A percentile compares a stretch with the other conserved stretches of the same genome.
phyloP scores from a whole-genome alignment of 2,329 filamentous ascomycete species.

The Calonectria honghensis region DNA sequence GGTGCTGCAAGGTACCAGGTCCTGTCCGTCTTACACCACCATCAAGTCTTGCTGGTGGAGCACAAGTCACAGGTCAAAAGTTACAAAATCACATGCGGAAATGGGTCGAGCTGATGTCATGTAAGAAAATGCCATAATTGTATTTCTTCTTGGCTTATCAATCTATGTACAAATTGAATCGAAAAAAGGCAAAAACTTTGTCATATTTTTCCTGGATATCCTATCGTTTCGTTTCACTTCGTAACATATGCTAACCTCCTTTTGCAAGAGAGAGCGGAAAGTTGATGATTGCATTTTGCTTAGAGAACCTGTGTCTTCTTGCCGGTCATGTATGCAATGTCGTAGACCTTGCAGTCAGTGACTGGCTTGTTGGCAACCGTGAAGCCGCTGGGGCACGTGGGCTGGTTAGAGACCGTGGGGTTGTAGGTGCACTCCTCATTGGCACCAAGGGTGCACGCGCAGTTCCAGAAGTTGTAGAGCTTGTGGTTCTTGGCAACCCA shows the following conservation, averaged over 20 bases:
- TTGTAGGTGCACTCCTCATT: constrained; percentile 72
- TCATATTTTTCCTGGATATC: constrained; percentile 45
- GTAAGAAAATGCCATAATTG: constrained; percentile 23
- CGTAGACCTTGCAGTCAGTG: constrained; percentile 65
- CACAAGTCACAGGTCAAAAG: background rate
- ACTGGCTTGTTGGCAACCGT: constrained; percentile 54
- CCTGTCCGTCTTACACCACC: constrained; percentile 2
- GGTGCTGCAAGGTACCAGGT: constrained; percentile 27
- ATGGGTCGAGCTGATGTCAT: constrained; percentile 5
- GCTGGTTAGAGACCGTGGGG: constrained; percentile 70
- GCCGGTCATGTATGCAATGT: constrained; percentile 72
- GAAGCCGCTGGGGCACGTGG: constrained; percentile 68
- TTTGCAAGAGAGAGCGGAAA: background rate
- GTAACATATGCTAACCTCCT: constrained; percentile 40
- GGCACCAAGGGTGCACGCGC: constrained; percentile 68
- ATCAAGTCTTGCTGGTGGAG: background rate
- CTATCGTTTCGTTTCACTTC: constrained; percentile 45
- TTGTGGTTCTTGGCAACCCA: constrained; percentile 72
- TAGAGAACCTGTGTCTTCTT: constrained; percentile 54
- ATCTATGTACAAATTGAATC: constrained; percentile 48
- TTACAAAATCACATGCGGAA: background rate
- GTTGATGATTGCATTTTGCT: constrained; percentile 27
- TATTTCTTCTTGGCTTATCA: constrained; percentile 25
- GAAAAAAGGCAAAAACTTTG: constrained; percentile 41
- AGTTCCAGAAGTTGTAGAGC: constrained; percentile 72